Conservation (phyloP, 306 rosid genomes). For the Vigna nakashimae region DNA sequence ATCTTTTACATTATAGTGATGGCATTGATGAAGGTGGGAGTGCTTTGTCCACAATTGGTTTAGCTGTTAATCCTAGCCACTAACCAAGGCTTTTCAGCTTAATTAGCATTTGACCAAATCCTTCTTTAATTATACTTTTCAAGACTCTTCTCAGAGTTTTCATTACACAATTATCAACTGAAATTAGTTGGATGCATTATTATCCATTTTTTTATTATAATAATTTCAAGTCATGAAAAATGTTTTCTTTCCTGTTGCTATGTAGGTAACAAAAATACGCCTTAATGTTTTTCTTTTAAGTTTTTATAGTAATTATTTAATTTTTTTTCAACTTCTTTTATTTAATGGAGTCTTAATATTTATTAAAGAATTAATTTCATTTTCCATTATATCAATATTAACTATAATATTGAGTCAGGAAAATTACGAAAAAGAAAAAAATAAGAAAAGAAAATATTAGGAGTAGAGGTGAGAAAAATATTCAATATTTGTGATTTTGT, state of each 20-base stretch:
- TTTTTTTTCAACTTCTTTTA: no score
- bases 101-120: slow-evolving; percentile 33
- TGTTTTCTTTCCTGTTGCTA: neutral
- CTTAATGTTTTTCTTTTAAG: no score
- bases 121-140: slow-evolving; percentile 25
- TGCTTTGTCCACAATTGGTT: slow-evolving; percentile 49
- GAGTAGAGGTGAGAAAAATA: no score
- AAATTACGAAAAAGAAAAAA: no score
- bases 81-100: slow-evolving; percentile 28
- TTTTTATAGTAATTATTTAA: no score
- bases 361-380: no score
- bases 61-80: slow-evolving; percentile 39
- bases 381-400: no score
- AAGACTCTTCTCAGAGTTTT: neutral
- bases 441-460: no score
- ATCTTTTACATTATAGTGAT: slow-evolving; percentile 15
- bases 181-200: slow-evolving; percentile 16
- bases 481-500: no score
- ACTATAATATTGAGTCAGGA: no score
- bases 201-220: neutral
- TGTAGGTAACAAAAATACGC: no score
- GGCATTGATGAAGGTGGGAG: slow-evolving; percentile 36
- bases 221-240: neutral
- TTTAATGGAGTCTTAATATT: no score
- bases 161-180: slow-evolving; percentile 36